Percentiles rank a stretch among this genome's conserved stretches.
These are phyloP conservation scores for Cucumis sativus DNA, from an alignment of 306 rosid species.

Conservation along the genomic window DNA sequence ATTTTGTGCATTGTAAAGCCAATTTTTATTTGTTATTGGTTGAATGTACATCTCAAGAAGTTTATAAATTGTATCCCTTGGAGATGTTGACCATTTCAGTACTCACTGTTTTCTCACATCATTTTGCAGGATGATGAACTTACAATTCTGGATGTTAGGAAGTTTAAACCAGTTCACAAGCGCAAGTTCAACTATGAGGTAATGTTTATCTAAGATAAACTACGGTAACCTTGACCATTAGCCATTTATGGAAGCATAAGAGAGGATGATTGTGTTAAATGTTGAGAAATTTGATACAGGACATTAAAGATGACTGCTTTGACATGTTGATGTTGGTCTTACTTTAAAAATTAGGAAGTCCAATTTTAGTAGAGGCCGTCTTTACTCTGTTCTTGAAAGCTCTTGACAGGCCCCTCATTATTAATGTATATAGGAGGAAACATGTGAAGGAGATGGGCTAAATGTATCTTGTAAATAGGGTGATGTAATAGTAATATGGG, in stretches of 20 bases:
- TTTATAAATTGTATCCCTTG: background rate
- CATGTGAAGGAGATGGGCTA: background rate
- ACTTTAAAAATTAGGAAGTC: background rate
- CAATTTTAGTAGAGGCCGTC: background rate
- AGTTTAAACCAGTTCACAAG: slow-evolving; percentile 81
- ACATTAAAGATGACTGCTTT: background rate
- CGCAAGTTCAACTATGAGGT: slow-evolving; percentile 96
- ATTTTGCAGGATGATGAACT: slow-evolving; percentile 71
- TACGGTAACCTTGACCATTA: background rate
- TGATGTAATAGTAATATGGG: background rate
- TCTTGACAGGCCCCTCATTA: background rate
- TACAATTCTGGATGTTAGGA: slow-evolving; percentile 89
- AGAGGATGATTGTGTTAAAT: background rate
- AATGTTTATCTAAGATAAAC: background rate
- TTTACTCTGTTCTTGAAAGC: background rate
- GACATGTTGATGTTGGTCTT: background rate
- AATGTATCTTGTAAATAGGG: background rate
- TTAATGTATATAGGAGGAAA: background rate
- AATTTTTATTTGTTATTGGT: background rate
- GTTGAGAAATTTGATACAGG: background rate
- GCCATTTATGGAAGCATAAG: background rate
- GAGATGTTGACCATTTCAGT: slow-evolving; percentile 4
- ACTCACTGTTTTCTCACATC: background rate
- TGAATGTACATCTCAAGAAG: background rate
- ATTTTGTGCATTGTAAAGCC: background rate